A percentile compares a stretch with the other conserved stretches of the same genome.
These are phyloP conservation scores for Hamamelis virginiana DNA, from an alignment of 164 flowering plant species.

Conservation along the genomic window DNA sequence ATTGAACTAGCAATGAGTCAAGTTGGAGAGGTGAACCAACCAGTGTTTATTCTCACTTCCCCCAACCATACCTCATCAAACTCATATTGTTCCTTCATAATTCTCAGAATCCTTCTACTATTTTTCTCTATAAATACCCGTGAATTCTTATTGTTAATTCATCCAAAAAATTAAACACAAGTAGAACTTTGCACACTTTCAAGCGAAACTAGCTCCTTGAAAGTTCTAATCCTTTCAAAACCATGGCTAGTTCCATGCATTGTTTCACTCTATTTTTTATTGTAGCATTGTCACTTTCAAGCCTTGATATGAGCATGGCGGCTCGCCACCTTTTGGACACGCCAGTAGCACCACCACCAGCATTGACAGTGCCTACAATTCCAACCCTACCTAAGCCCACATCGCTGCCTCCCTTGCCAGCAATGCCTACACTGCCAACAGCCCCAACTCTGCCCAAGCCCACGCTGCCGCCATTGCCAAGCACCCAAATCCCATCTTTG, in stretches of 20 bases:
- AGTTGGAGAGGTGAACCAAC: conserved; percentile 10
- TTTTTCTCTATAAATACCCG: neutral
- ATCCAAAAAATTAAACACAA: neutral
- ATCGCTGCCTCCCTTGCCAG: conserved; percentile 22
- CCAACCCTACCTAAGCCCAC: conserved; percentile 16
- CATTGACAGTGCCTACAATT: conserved; percentile 7
- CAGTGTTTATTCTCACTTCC: neutral
- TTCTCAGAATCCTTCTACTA: neutral
- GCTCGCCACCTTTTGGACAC: conserved; percentile 28
- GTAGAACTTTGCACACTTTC: neutral
- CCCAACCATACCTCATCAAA: conserved; percentile 18
- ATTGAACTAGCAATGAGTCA: too few species aligned
- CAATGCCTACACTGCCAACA: conserved; percentile 1
- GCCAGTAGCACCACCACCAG: conserved; percentile 21
- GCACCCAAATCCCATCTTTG: conserved; percentile 9
- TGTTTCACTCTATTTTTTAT: conserved; percentile 4
- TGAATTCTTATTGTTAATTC: neutral
- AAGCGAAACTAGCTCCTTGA: neutral
- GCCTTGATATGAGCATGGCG: conserved; percentile 13
- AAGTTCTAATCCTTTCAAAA: neutral
- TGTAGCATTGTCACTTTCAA: conserved; percentile 12
- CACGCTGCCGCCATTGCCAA: conserved; percentile 18
- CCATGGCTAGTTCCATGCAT: conserved; percentile 18
- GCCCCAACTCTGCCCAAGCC: conserved; percentile 13
- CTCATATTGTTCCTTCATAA: neutral